Conservation (phyloP, 106 monocot genomes). For the Apostasia shenzhenica region DNA sequence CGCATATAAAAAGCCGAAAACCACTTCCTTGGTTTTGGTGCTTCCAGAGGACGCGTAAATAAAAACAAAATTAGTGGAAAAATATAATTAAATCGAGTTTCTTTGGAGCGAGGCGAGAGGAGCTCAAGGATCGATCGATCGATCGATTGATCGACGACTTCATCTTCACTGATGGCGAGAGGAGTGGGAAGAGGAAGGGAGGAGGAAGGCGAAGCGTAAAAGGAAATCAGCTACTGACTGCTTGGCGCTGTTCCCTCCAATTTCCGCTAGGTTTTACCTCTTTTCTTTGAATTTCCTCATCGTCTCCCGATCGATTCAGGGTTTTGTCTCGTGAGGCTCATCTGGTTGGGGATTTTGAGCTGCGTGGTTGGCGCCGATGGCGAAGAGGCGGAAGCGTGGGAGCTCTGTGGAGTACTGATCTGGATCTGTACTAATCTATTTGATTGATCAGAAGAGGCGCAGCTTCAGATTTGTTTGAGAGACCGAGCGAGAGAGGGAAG, state of each 20-base stretch:
- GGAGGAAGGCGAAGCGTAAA: slow-evolving; percentile 8
- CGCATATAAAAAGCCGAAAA: slow-evolving; percentile 14
- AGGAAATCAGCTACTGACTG: neutral
- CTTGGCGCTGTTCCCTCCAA: neutral
- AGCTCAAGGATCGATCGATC: neutral
- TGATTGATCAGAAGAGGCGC: neutral
- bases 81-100: neutral
- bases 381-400: slow-evolving; percentile 23
- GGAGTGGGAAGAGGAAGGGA: slow-evolving; percentile 11
- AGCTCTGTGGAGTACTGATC: slow-evolving; percentile 1
- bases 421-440: neutral
- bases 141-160: neutral
- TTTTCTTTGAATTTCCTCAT: neutral
- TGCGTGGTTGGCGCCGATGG: slow-evolving; percentile 2
- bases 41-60: slow-evolving; percentile 22
- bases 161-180: slow-evolving; percentile 28
- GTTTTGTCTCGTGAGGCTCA: no score
- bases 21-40: slow-evolving; percentile 24
- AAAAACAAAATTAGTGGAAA: neutral
- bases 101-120: slow-evolving; percentile 6
- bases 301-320: neutral
- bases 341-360: neutral
- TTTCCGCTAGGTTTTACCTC: neutral
- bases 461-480: neutral
- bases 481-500: neutral